Evolutionary conservation across 495 filamentous ascomycete species (phyloP), one percentile per base, ranked within the genome.

Genomic region (Poronia punctata): DNA sequence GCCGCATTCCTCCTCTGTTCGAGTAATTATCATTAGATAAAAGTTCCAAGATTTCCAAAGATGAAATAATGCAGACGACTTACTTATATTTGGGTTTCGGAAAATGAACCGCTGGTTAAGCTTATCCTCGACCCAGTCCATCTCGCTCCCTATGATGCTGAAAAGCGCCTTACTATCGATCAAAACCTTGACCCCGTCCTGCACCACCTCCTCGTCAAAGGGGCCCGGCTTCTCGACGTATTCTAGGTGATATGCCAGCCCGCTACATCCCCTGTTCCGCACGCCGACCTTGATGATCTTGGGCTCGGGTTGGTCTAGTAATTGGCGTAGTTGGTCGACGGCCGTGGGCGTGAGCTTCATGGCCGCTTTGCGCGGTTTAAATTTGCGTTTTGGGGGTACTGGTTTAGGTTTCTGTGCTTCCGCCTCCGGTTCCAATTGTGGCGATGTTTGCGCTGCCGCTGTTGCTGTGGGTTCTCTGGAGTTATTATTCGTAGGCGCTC

Each of bases 71-170:
- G 17, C 28, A 53, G 25, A 38, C 18, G 16, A 83, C 90, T 78
- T 65, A 95, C 88, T 97, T 55, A 96, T 96, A 59, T 98, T 98
- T 21, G 92, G 92, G 64, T 98, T 98, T 56, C 78, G 78, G 64
- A 98, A 98, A 45, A 95, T 80, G 67, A 98, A 98, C 52, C 83
- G 70, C 55, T 82, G 73, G 57, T 78, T 93, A 52, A 98, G 59
- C 63, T 90, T 93, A 53, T 96, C 93, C 64, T 97, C 89, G 2
- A 90, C 76, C 90, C 89, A 98, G 57, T 98, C 92, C 92, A 98
- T 98, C 71, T 97, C 92, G 52, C 85, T 95, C 7, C 93, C 92
- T 59, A 98, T 95, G 29, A 98, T 95, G 57, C 86, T 95, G 52
- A 98, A 92, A 43, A 98, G 67, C 44, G 92, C 92, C 66, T 95